phyloP scores from a whole-genome alignment of 1,284 basidiomycete genomes.

The Limonomyces culmigenus region DNA sequence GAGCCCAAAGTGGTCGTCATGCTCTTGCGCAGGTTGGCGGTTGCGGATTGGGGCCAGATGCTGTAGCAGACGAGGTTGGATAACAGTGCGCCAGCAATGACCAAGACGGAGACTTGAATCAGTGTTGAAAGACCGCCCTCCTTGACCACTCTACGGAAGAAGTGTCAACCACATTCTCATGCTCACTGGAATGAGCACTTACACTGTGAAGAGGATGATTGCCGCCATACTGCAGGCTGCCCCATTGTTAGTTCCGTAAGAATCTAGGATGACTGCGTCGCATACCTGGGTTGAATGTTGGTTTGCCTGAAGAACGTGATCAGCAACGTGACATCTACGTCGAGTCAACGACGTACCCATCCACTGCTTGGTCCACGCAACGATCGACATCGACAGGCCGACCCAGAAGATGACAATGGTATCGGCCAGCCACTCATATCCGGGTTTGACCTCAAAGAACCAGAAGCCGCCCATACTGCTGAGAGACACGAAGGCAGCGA shows the following conservation, averaged over 20 bases:
- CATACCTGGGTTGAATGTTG: slow-evolving; percentile 76
- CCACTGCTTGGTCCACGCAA: slow-evolving; percentile 85
- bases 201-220: slow-evolving; percentile 78
- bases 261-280: slow-evolving; percentile 1
- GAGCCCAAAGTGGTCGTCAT: slow-evolving; percentile 79
- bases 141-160: slow-evolving; percentile 52
- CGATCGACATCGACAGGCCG: slow-evolving; percentile 62
- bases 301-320: not conserved
- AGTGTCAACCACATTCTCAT: slow-evolving; percentile 2
- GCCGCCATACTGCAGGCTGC: slow-evolving; percentile 82
- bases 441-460: slow-evolving; percentile 53
- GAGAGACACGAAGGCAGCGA: slow-evolving; percentile 59
- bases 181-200: slow-evolving; percentile 14
- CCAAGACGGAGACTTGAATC: slow-evolving; percentile 61
- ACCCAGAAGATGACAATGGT: slow-evolving; percentile 63
- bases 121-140: slow-evolving; percentile 74
- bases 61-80: slow-evolving; percentile 74
- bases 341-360: slow-evolving; percentile 60
- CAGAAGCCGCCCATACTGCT: slow-evolving; percentile 64
- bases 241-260: not conserved
- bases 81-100: slow-evolving; percentile 58
- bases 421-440: slow-evolving; percentile 55
- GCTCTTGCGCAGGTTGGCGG: slow-evolving; percentile 63
- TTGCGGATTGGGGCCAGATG: slow-evolving; percentile 77
- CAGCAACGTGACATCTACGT: not conserved